A percentile compares a stretch with the other conserved stretches of the same genome.
Evolutionary conservation across 768 basidiomycete species (phyloP).

Genomic region (Termitomyces sp.): DNA sequence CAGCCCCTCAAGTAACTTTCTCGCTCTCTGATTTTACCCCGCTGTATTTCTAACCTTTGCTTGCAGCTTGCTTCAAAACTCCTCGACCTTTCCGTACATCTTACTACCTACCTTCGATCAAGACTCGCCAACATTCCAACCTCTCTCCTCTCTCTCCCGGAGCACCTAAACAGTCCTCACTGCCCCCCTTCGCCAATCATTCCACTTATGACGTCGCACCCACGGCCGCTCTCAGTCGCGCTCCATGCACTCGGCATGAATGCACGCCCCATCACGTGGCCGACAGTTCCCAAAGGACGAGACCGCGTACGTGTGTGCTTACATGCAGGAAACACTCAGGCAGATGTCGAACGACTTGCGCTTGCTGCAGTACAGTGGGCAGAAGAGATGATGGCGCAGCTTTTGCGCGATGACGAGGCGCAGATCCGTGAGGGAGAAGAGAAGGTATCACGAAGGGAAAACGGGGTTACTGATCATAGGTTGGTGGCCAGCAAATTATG

Average conservation of each 20-base stretch:
- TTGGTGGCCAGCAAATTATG: slow-evolving; percentile 3
- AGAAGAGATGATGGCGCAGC: slow-evolving; percentile 24
- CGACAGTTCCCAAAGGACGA: slow-evolving; percentile 84
- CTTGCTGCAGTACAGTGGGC: slow-evolving; percentile 46
- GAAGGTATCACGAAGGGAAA: neutral
- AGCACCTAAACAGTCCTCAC: slow-evolving; percentile 20
- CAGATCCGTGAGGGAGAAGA: neutral
- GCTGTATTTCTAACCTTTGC: neutral
- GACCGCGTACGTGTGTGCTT: slow-evolving; percentile 88
- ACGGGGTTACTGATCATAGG: neutral
- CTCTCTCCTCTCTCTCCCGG: slow-evolving; percentile 30
- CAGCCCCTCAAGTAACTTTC: slow-evolving; percentile 40
- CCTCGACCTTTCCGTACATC: slow-evolving; percentile 38
- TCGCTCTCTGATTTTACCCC: neutral
- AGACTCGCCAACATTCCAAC: slow-evolving; percentile 27
- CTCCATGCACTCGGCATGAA: slow-evolving; percentile 52
- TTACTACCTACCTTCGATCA: slow-evolving; percentile 26
- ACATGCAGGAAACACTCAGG: slow-evolving; percentile 66
- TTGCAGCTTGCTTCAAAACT: slow-evolving; percentile 31
- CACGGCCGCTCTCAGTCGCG: slow-evolving; percentile 69
- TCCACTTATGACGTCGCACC: slow-evolving; percentile 72
- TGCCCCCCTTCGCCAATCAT: slow-evolving; percentile 66
- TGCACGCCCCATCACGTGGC: slow-evolving; percentile 76
- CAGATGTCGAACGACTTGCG: slow-evolving; percentile 57
- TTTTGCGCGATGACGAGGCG: slow-evolving; percentile 2